phyloP scores from a whole-genome alignment of 139 green algal genomes.

The Coelastrella sp. region DNA sequence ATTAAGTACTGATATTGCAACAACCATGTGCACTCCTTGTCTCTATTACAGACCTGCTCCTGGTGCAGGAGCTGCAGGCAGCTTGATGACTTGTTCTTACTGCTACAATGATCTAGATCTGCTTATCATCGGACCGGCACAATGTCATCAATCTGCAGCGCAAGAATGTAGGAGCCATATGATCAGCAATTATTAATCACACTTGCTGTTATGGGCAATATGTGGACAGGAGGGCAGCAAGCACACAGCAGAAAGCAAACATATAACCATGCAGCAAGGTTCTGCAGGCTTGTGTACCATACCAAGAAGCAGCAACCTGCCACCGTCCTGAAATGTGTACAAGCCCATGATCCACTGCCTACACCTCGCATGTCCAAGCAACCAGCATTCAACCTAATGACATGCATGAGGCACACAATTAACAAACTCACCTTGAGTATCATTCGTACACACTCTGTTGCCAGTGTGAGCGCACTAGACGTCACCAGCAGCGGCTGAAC shows the following conservation, averaged over 20 bases:
- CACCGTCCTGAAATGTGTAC: too few species aligned
- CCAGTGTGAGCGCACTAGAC: conserved; percentile 89
- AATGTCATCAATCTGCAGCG: conserved; percentile 91
- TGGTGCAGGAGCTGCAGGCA: too few species aligned
- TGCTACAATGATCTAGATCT: too few species aligned
- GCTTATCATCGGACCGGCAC: conserved; percentile 77
- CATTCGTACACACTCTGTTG: conserved; percentile 96
- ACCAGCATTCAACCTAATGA: neutral
- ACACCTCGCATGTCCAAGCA: neutral
- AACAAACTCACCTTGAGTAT: conserved; percentile 89
- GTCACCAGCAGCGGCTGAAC: conserved; percentile 97
- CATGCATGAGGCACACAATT: neutral
- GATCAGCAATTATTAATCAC: neutral
- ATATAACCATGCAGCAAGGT: too few species aligned
- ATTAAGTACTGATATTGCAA: too few species aligned
- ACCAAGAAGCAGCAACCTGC: too few species aligned
- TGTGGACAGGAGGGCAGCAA: neutral
- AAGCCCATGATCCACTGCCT: neutral
- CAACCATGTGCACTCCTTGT: too few species aligned
- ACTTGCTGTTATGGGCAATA: neutral
- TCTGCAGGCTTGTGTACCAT: too few species aligned
- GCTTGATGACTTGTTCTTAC: too few species aligned
- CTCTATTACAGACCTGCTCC: too few species aligned
- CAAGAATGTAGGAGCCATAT: neutral
- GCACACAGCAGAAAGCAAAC: too few species aligned